Conservation (phyloP, 2,329 filamentous ascomycete genomes). For the Leptographium galeiforme region DNA sequence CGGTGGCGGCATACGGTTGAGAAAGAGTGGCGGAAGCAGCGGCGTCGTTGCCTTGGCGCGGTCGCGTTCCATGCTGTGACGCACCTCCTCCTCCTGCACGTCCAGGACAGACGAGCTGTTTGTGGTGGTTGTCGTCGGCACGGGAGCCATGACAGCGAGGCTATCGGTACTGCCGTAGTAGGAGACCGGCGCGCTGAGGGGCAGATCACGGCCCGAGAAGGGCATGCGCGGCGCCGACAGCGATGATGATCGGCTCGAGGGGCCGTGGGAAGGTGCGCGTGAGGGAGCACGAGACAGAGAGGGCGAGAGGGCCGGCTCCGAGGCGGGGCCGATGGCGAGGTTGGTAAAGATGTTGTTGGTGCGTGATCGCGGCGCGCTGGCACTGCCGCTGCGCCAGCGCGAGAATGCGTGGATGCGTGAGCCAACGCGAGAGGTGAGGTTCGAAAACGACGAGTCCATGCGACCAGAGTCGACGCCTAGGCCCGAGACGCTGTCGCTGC, state of each 20-base stretch:
- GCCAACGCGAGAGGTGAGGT: conserved; percentile 51
- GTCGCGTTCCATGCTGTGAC: conserved; percentile 41
- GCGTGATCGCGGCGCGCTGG: neutral
- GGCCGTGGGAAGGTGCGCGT: conserved; percentile 29
- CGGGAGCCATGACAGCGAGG: conserved; percentile 23
- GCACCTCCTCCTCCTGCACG: conserved; percentile 30
- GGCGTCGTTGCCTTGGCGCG: conserved; percentile 62
- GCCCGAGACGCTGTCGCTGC: conserved; percentile 5
- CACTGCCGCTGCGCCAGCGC: conserved; percentile 26
- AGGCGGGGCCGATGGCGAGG: conserved; percentile 44
- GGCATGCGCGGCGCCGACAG: conserved; percentile 45
- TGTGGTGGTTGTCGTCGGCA: neutral
- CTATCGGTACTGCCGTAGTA: conserved; percentile 47
- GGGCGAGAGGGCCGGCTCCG: conserved; percentile 59
- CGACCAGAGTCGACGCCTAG: neutral
- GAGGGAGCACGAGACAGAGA: conserved; percentile 44
- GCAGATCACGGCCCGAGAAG: conserved; percentile 23
- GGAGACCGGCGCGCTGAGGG: conserved; percentile 50
- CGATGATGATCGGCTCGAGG: conserved; percentile 49
- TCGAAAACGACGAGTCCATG: conserved; percentile 43
- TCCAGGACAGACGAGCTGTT: conserved; percentile 25
- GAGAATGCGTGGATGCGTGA: conserved; percentile 42
- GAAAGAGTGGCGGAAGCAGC: conserved; percentile 69
- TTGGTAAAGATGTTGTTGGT: conserved; percentile 23
- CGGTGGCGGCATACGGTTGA: conserved; percentile 28